Percentiles rank a stretch among this genome's conserved stretches.
These are phyloP conservation scores for Strobilomyces confusus DNA, from an alignment of 768 basidiomycete species.

Conservation along the genomic window DNA sequence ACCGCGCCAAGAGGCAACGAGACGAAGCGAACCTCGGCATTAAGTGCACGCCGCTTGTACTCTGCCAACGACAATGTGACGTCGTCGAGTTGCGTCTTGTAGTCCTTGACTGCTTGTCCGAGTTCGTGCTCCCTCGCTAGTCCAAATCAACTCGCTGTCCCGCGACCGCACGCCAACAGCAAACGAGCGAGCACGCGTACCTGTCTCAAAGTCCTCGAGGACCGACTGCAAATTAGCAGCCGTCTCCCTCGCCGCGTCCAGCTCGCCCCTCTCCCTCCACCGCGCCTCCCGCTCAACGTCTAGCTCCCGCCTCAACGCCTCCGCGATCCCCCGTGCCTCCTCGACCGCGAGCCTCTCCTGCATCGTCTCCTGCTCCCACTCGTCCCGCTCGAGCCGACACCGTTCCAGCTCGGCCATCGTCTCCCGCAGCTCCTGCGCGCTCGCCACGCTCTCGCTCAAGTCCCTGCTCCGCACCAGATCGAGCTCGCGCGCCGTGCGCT, in stretches of 20 bases:
- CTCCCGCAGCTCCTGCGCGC: conserved; percentile 81
- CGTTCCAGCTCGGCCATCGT: conserved; percentile 84
- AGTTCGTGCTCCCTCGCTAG: conserved; percentile 89
- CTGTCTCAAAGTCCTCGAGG: conserved; percentile 90
- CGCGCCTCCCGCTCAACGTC: conserved; percentile 61
- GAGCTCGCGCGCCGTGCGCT: conserved; percentile 66
- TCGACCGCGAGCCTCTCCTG: conserved; percentile 71
- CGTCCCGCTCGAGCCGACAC: conserved; percentile 76
- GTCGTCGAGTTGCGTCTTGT: conserved; percentile 67
- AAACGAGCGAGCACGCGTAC: conserved; percentile 41
- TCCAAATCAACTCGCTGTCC: conserved; percentile 2
- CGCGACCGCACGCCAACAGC: not conserved
- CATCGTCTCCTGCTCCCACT: conserved; percentile 59
- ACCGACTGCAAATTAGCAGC: conserved; percentile 86
- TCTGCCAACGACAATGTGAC: conserved; percentile 80
- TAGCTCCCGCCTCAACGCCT: conserved; percentile 57
- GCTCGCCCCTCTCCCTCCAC: conserved; percentile 49
- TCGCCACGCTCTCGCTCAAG: conserved; percentile 61
- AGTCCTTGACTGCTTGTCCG: conserved; percentile 77
- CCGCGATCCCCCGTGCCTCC: conserved; percentile 55
- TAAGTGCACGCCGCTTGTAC: conserved; percentile 82
- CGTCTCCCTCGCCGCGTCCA: conserved; percentile 70
- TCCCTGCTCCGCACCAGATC: conserved; percentile 61
- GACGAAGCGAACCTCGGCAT: conserved; percentile 67
- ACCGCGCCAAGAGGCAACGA: not conserved